Evolutionary conservation across 768 basidiomycete genomes (phyloP), one percentile per base, ranked within the genome.

Genomic region (Rhodotorula sphaerocarpa): DNA sequence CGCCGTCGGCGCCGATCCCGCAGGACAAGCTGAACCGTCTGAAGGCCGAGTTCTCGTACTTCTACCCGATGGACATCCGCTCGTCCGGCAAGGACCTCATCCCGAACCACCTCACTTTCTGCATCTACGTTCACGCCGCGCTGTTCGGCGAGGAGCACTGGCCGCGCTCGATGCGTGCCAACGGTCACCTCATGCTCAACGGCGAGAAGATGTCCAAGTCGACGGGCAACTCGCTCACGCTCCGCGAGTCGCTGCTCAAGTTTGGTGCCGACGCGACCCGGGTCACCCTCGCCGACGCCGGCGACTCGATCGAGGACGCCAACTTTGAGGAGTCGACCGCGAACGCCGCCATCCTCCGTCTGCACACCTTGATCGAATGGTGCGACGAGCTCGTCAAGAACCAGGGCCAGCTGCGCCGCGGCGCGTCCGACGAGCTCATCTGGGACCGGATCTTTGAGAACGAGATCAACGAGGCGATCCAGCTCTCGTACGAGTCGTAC

Each of bases 151-250:
- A 89, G 59, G 82, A 88, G 73, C 87, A 88, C 75, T 90, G 88
- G 88, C 93, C 95, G 0, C 72, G 82, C 71, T 84, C 88, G 73
- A 89, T 99, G 80, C 86, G 95, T 30, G 85, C 88, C 50, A 99
- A 99, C 73, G 95, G 95, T 0, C 93, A 97, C 74, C 76, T 99
- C 79, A 85, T 90, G 85, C 75, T 99, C 75, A 97, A 99, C 75
- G 92, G 93, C 25, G 86, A 91, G 80, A 99, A 97, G 80, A 99
- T 99, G 95, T 86, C 84, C 44, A 99, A 97, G 82, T 88, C 86
- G 75, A 91, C 86, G 48, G 95, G 95, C 16, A 99, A 99, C 76
- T 88, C 86, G 59, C 78, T 97, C 79, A 99, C 93, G 1, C 78
- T 97, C 75, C 78, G 83, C 57, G 87, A 99, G 73, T 82, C 87